Evolutionary conservation across 108 stramenopile genomes (phyloP), one percentile per base, ranked within the genome.

Genomic region (Hondaea fermentalgiana): DNA sequence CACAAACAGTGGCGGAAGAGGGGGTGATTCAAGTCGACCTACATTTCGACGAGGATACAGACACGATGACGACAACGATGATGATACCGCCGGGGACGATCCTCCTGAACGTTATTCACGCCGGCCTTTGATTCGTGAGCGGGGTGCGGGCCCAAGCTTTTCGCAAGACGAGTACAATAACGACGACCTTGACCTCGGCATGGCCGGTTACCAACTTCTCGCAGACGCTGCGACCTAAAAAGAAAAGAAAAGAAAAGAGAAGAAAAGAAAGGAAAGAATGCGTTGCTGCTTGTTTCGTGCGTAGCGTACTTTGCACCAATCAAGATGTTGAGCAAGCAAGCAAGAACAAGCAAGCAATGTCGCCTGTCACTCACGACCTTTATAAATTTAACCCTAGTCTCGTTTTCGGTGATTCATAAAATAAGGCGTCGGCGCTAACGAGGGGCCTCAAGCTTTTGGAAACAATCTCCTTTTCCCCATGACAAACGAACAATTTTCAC

Each of bases 121-220:
- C 8, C 64, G 64, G 25, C 64, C 35, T 1, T 23, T 69, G 1
- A 69, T 69, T 17, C 64, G 64, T 17, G 64, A 69, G 64, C 64
- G 25, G 42, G 64, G 64, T 42, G 64, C 64, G 42, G 64, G 35
- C 12, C 45, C 76, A 55, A 53, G 49, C 28, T 83, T 83, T 17
- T 45, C 28, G 64, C 76, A 83, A 83, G 76, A 83, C 3, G 76
- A 83, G 49, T 83, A 83, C 28, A 83, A 47, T 16, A 83, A 83
- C 76, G 76, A 83, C n/a, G 76, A 83, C 51, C 45, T 53, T 16
- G 76, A 83, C 23, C 51, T 53, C 76, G 4, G 23, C 76, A 83
- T 83, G 76, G 23, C 76, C 28, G 76, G 3, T 6, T 83, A 69
- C 4, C 64, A 69, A 42, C 35, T 42, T 42, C 64, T 69, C 59